Evolutionary conservation across 2,329 filamentous ascomycete species (phyloP).

Genomic region (Lachnellula cervina): DNA sequence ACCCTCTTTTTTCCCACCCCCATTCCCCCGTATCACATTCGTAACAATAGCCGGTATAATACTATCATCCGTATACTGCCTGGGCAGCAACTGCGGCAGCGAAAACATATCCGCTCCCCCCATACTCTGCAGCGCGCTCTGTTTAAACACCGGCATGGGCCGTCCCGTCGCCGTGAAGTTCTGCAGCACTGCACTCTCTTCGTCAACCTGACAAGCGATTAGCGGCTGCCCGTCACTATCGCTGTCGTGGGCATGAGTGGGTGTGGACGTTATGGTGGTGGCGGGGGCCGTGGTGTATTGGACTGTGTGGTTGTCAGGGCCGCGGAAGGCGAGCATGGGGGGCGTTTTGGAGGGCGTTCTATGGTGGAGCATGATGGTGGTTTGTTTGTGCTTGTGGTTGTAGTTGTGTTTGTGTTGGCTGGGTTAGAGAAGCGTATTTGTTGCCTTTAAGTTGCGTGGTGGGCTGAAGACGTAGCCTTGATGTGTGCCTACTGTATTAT

Average conservation of each 20-base stretch:
- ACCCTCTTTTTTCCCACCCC: slow-evolving; percentile 1
- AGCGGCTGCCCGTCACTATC: slow-evolving; percentile 27
- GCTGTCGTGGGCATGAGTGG: not conserved
- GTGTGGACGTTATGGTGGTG: not conserved
- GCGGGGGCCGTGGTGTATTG: slow-evolving; percentile 4
- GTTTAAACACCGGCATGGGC: slow-evolving; percentile 20
- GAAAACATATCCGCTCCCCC: slow-evolving; percentile 15
- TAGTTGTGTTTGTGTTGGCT: not conserved
- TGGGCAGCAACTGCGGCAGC: slow-evolving; percentile 23
- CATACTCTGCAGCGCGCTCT: slow-evolving; percentile 7
- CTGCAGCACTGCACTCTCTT: slow-evolving; percentile 7
- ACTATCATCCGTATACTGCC: slow-evolving; percentile 27
- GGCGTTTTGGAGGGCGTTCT: not conserved
- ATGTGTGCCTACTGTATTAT: too few relatives aligned
- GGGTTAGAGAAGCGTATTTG: not conserved
- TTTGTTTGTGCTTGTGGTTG: not conserved
- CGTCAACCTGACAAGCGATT: slow-evolving; percentile 7
- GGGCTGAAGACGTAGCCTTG: too few relatives aligned
- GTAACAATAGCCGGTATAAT: slow-evolving; percentile 29
- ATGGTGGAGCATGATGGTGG: not conserved
- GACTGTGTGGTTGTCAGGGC: slow-evolving; percentile 11
- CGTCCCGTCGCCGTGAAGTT: slow-evolving; percentile 27
- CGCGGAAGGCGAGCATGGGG: slow-evolving; percentile 17
- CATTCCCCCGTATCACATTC: slow-evolving; percentile 6
- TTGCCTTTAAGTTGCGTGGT: too few relatives aligned